phyloP scores from a whole-genome alignment of 1,284 basidiomycete genomes.

The Phylloporus gajari region DNA sequence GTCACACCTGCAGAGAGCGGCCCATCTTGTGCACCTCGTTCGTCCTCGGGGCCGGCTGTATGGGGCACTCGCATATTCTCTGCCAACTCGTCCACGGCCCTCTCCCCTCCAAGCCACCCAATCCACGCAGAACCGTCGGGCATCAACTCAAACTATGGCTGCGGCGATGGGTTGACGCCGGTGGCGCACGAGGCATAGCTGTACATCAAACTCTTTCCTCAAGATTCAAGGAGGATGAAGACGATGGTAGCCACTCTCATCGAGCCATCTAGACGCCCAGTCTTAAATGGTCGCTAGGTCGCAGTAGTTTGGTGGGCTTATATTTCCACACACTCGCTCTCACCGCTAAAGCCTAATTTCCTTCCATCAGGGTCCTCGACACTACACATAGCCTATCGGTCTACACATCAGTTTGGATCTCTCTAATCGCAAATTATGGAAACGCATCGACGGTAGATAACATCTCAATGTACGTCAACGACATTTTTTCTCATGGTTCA shows the following conservation, averaged over 20 bases:
- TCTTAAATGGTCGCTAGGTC: constrained; percentile 32
- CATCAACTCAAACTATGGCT: constrained; percentile 83
- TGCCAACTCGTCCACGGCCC: constrained; percentile 53
- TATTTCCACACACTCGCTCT: neutral
- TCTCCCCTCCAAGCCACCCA: constrained; percentile 56
- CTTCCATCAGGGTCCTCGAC: constrained; percentile 36
- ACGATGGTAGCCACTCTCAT: constrained; percentile 46
- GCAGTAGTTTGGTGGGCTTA: constrained; percentile 35
- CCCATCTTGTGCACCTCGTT: constrained; percentile 36
- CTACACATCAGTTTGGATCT: constrained; percentile 43
- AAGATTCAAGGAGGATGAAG: constrained; percentile 48
- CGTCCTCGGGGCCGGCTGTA: constrained; percentile 67
- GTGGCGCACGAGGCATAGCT: constrained; percentile 67
- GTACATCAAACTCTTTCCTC: constrained; percentile 57
- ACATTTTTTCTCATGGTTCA: neutral
- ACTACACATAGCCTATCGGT: constrained; percentile 41
- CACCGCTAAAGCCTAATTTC: constrained; percentile 10
- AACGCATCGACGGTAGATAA: constrained; percentile 33
- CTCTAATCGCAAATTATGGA: constrained; percentile 42
- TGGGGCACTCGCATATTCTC: constrained; percentile 54
- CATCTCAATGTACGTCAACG: constrained; percentile 35
- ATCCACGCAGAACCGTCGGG: constrained; percentile 57
- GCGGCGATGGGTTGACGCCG: constrained; percentile 72
- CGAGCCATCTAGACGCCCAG: neutral
- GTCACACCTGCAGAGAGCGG: constrained; percentile 68